phyloP scores from a whole-genome alignment of 2,329 filamentous ascomycete genomes.

The Tolypocladium pustulatum region DNA sequence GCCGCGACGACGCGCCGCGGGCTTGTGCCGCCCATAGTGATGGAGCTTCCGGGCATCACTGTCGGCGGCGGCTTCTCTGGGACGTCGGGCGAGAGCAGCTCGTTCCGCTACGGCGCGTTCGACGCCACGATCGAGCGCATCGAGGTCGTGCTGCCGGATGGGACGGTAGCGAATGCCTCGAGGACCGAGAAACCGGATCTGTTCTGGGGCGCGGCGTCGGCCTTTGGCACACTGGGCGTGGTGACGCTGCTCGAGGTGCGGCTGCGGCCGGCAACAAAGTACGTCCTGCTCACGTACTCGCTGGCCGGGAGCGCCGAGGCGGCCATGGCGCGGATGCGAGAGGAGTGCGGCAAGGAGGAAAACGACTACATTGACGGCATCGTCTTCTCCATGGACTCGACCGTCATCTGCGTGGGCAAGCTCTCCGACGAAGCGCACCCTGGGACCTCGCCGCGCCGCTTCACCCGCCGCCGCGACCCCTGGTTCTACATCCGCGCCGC shows the following conservation, averaged over 20 bases:
- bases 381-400: constrained; percentile 42
- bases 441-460: constrained; percentile 26
- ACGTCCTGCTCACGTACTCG: constrained; percentile 48
- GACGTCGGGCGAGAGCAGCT: constrained; percentile 58
- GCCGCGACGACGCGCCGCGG: constrained; percentile 43
- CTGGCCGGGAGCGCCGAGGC: constrained; percentile 28
- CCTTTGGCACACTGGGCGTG: constrained; percentile 57
- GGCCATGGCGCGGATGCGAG: constrained; percentile 31
- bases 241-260: constrained; percentile 53
- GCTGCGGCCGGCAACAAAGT: constrained; percentile 41
- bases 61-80: constrained; percentile 58
- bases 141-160: constrained; percentile 55
- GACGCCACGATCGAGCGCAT: constrained; percentile 50
- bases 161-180: constrained; percentile 44
- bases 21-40: constrained; percentile 55
- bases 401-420: constrained; percentile 51
- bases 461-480: constrained; percentile 50
- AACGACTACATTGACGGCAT: constrained; percentile 63
- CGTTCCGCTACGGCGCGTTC: constrained; percentile 57
- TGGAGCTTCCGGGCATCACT: constrained; percentile 66
- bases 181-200: constrained; percentile 44
- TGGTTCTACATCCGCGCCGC: constrained; percentile 67
- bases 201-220: constrained; percentile 54
- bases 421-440: constrained; percentile 36
- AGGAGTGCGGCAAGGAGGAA: constrained; percentile 24